These are phyloP conservation scores for Fusarium phyllophilum DNA, from an alignment of 2,329 filamentous ascomycete genomes.

Conservation along the genomic window DNA sequence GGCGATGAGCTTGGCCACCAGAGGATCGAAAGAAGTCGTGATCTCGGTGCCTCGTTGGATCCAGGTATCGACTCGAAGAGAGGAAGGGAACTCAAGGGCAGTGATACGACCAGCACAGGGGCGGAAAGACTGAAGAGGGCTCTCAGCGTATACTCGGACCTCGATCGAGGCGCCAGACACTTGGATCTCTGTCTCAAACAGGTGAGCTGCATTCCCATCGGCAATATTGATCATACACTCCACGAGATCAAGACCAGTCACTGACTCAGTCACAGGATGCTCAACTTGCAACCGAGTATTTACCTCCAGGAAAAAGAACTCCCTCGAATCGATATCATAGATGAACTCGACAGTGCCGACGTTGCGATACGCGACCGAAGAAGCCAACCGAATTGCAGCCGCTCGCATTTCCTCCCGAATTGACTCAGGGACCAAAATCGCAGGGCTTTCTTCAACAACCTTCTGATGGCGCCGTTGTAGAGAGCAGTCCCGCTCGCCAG, in stretches of 20 bases:
- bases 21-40: constrained; percentile 79
- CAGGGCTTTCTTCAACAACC: constrained; percentile 60
- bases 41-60: constrained; percentile 75
- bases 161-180: constrained; percentile 51
- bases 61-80: constrained; percentile 71
- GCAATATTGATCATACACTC: constrained; percentile 56
- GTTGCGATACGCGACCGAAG: constrained; percentile 51
- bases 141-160: constrained; percentile 57
- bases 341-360: constrained; percentile 60
- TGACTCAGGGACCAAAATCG: constrained; percentile 45
- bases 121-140: constrained; percentile 66
- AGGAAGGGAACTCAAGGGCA: constrained; percentile 64
- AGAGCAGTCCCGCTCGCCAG: constrained; percentile 62
- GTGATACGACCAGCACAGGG: constrained; percentile 69
- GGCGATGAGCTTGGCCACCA: constrained; percentile 80
- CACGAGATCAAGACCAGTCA: constrained; percentile 79
- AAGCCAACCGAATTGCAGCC: constrained; percentile 51
- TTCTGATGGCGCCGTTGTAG: constrained; percentile 63
- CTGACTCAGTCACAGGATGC: constrained; percentile 72
- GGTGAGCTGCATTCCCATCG: constrained; percentile 2
- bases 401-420: constrained; percentile 49
- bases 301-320: constrained; percentile 60
- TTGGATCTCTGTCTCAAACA: constrained; percentile 20
- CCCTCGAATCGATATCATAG: constrained; percentile 49
- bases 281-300: constrained; percentile 63